phyloP scores from a whole-genome alignment of 2,329 filamentous ascomycete genomes.

The Diaporthe caulivora region DNA sequence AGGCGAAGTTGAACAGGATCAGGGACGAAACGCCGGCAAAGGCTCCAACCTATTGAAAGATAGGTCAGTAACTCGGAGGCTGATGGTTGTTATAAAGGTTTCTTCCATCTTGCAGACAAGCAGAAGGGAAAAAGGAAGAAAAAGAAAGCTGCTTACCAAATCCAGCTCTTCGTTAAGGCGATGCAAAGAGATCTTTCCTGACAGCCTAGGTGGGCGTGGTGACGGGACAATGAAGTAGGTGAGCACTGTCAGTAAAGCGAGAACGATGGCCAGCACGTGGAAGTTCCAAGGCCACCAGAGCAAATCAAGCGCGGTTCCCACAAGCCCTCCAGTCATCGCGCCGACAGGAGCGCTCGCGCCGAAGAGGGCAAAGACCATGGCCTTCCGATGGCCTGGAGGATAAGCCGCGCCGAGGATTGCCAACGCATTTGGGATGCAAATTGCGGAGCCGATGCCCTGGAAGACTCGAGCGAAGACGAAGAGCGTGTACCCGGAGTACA shows the following conservation, averaged over 20 bases:
- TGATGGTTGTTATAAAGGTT: background rate
- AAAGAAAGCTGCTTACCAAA: conserved; percentile 28
- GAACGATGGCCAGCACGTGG: conserved; percentile 44
- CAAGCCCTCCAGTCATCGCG: conserved; percentile 45
- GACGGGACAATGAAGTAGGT: conserved; percentile 41
- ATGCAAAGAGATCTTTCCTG: conserved; percentile 12
- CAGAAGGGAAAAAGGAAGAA: no score
- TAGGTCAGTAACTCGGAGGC: background rate
- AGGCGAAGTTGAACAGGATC: conserved; percentile 69
- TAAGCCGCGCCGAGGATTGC: conserved; percentile 68
- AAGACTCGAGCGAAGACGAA: conserved; percentile 63
- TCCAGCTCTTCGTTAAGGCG: conserved; percentile 44
- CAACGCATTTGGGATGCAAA: conserved; percentile 68
- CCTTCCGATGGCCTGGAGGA: conserved; percentile 50
- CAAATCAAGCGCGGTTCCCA: conserved; percentile 46
- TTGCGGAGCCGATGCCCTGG: conserved; percentile 66
- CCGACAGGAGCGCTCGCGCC: conserved; percentile 49
- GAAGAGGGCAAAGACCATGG: conserved; percentile 52
- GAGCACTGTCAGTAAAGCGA: conserved; percentile 44
- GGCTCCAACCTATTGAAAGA: conserved; percentile 39
- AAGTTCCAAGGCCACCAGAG: conserved; percentile 50
- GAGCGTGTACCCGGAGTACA: conserved; percentile 47
- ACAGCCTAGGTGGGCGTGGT: conserved; percentile 30
- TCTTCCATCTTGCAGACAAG: no score
- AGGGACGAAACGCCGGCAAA: conserved; percentile 60